Base-by-base conservation (phyloP, 2,329 filamentous ascomycete species). In the Huntiella moniliformis region DNA sequence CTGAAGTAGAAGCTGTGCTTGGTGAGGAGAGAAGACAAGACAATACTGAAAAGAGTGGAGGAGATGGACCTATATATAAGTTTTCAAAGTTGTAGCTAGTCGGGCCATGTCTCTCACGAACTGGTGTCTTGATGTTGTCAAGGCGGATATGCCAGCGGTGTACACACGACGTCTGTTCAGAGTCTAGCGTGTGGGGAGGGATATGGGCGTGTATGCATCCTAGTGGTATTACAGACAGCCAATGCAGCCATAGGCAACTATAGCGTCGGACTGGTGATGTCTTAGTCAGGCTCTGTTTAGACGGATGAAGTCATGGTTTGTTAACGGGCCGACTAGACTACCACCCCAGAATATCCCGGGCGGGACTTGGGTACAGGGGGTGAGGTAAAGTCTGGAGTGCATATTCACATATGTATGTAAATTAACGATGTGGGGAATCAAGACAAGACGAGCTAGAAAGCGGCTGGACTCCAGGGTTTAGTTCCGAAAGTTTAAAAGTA, bases 301-400 rank as follows among this genome's bases (percentile, higher is more conserved):
- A 38, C n/a, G 43, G 36, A 45, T 45, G 43, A 49, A 43, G 47
- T 43, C 31, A 45, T 39, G 39, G 40, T 17, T 34, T 34, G 16
- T 37, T 39, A 49, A 46, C 41, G 47, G 47, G 47, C 47, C 47
- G 47, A 49, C 43, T 49, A 35, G 44, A 42, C 11, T 22, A 36
- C 32, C n/a, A n/a, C 17, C 45, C 38, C 45, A 47, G 45, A 34
- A 22, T 42, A 13, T 7, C 45, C 34, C 33, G 47, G 34, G 43
- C 40, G 34, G 35, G 18, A 18, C 16, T 28, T 28, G 22, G 22
- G 22, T 28, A 28, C 22, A 28, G 22, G 22, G 22, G 22, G 22
- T 28, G 22, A 28, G 22, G 22, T 28, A 28, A 28, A 28, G 22
- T 28, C 22, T 28, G 22, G 22, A 28, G 22, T 28, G 10, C 22